Evolutionary conservation across 2,329 filamentous ascomycete species (phyloP).

Genomic region (Lachnellula subtilissima): DNA sequence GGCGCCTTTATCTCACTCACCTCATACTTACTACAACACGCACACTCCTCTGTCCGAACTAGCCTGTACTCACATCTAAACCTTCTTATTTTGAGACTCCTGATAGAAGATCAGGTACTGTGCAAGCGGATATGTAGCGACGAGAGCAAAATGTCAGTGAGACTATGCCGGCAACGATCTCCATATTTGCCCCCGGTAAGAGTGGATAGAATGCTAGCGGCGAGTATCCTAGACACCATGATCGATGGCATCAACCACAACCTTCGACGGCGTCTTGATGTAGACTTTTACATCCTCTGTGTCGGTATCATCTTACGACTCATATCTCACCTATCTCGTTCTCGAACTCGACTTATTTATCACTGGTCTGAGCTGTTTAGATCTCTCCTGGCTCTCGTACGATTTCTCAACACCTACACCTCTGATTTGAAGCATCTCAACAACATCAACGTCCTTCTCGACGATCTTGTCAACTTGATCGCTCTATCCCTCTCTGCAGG

Average conservation of each 20-base stretch:
- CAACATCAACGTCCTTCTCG: slow-evolving; percentile 68
- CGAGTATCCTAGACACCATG: slow-evolving; percentile 78
- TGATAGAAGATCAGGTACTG: slow-evolving; percentile 78
- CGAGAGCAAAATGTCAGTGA: slow-evolving; percentile 67
- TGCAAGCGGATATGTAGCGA: slow-evolving; percentile 82
- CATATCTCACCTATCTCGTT: slow-evolving; percentile 77
- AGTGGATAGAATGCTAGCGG: slow-evolving; percentile 67
- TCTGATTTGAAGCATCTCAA: slow-evolving; percentile 66
- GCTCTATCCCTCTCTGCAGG: slow-evolving; percentile 80
- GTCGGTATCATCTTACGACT: slow-evolving; percentile 78
- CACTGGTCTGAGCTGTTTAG: slow-evolving; percentile 97
- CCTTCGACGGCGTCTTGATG: slow-evolving; percentile 76
- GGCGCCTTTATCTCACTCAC: slow-evolving; percentile 79
- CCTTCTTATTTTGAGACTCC: slow-evolving; percentile 76
- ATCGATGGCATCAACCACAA: slow-evolving; percentile 94
- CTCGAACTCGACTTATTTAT: slow-evolving; percentile 75
- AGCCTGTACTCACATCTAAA: slow-evolving; percentile 81
- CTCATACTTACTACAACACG: slow-evolving; percentile 91
- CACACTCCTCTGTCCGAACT: slow-evolving; percentile 73
- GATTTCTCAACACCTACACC: slow-evolving; percentile 85
- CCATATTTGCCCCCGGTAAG: slow-evolving; percentile 75
- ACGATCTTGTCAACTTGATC: slow-evolving; percentile 74
- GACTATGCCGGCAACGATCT: slow-evolving; percentile 83
- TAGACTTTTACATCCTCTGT: slow-evolving; percentile 76
- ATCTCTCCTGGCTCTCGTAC: slow-evolving; percentile 77